Conservation (phyloP, 495 filamentous ascomycete species). For the Aspergillus indologenus region DNA sequence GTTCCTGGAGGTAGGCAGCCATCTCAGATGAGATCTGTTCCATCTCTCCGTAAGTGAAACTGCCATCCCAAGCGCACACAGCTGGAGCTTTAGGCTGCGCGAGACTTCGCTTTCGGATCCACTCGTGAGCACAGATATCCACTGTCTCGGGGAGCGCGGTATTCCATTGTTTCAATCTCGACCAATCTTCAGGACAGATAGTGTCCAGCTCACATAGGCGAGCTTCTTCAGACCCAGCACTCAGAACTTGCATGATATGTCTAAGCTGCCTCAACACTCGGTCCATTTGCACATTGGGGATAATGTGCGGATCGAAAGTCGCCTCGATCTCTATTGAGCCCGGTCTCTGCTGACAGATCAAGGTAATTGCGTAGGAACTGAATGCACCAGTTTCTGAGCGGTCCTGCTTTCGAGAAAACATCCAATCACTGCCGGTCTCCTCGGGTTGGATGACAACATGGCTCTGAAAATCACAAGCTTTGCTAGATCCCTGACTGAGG, state of each 20-base stretch:
- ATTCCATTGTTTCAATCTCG: neutral
- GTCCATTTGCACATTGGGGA: neutral
- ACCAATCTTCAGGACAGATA: slow-evolving; percentile 2
- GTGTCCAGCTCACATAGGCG: neutral
- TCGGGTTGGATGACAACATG: slow-evolving; percentile 29
- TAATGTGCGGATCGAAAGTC: neutral
- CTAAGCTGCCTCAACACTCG: neutral
- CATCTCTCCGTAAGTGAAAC: neutral
- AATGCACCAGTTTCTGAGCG: slow-evolving; percentile 18
- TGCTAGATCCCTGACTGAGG: slow-evolving; percentile 24
- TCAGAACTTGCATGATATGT: neutral
- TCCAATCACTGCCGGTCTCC: slow-evolving; percentile 8
- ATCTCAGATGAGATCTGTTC: neutral
- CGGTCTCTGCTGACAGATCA: slow-evolving; percentile 36
- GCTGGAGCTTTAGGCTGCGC: neutral
- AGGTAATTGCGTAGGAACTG: slow-evolving; percentile 26
- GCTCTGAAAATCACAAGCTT: slow-evolving; percentile 38
- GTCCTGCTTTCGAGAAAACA: slow-evolving; percentile 7
- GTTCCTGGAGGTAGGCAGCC: neutral
- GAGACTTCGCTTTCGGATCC: neutral
- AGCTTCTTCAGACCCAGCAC: neutral
- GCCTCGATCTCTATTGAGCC: slow-evolving; percentile 4
- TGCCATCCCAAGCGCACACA: neutral
- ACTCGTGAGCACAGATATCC: neutral
- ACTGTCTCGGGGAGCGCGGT: neutral